These are phyloP conservation scores for Blastomyces parvus DNA, from an alignment of 2,329 filamentous ascomycete genomes.

Conservation along the genomic window DNA sequence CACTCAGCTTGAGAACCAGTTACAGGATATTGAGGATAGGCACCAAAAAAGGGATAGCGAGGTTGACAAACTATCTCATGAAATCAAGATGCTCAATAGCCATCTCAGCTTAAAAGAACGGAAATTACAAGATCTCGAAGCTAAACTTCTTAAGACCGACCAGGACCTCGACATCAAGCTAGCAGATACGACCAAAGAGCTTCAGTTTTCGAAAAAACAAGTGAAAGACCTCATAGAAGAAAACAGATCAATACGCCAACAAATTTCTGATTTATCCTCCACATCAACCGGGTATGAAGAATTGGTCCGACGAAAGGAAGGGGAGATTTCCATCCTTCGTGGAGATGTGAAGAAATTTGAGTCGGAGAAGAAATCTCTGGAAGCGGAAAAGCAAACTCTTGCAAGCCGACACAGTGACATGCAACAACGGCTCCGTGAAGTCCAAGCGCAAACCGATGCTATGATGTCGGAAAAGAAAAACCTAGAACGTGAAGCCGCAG, in stretches of 20 bases:
- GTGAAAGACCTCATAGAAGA: slow-evolving; percentile 70
- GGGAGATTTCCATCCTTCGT: slow-evolving; percentile 76
- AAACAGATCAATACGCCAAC: slow-evolving; percentile 71
- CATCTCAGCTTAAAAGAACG: slow-evolving; percentile 81
- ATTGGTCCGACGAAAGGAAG: slow-evolving; percentile 84
- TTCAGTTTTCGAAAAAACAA: slow-evolving; percentile 62
- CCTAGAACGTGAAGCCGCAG: slow-evolving; percentile 76
- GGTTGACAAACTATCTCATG: slow-evolving; percentile 66
- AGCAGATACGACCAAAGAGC: slow-evolving; percentile 65
- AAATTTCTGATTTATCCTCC: slow-evolving; percentile 75
- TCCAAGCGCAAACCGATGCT: slow-evolving; percentile 79
- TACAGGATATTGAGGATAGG: slow-evolving; percentile 59
- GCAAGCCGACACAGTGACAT: slow-evolving; percentile 69
- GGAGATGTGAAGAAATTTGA: slow-evolving; percentile 76
- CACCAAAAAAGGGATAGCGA: slow-evolving; percentile 66
- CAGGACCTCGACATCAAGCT: slow-evolving; percentile 85
- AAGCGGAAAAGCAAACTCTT: slow-evolving; percentile 66
- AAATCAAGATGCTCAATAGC: slow-evolving; percentile 85
- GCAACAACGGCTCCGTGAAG: slow-evolving; percentile 64
- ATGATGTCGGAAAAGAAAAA: slow-evolving; percentile 76
- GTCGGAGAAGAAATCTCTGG: slow-evolving; percentile 65
- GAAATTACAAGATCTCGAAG: slow-evolving; percentile 79
- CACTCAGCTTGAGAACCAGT: slow-evolving; percentile 57
- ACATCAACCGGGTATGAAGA: slow-evolving; percentile 95
- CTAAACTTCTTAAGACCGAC: slow-evolving; percentile 71